A percentile compares a stretch with the other conserved stretches of the same genome.
These are phyloP conservation scores for Epichloe gansuensis DNA, from an alignment of 2,329 filamentous ascomycete genomes.

Conservation along the genomic window DNA sequence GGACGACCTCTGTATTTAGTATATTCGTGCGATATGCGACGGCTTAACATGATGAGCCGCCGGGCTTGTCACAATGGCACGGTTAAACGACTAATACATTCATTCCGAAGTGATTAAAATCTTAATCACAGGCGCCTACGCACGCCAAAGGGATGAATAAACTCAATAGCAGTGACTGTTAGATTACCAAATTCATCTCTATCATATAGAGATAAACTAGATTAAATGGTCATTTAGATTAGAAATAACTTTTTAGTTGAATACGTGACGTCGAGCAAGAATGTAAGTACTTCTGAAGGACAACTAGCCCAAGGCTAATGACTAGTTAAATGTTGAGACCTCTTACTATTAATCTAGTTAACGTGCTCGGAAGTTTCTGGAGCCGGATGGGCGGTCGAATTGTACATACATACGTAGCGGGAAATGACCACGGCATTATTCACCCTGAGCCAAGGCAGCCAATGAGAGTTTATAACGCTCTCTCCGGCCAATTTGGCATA, in stretches of 20 bases:
- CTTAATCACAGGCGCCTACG: too few relatives aligned
- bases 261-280: not conserved
- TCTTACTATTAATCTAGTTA: not conserved
- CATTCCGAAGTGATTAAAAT: too few relatives aligned
- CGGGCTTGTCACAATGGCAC: too few relatives aligned
- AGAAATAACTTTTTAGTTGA: too few relatives aligned
- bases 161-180: too few relatives aligned
- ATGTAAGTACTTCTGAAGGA: not conserved
- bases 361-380: not conserved
- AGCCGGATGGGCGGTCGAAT: not conserved
- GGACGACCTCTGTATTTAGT: not conserved
- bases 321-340: not conserved
- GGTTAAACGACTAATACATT: too few relatives aligned
- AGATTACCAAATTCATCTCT: too few relatives aligned
- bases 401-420: too few relatives aligned
- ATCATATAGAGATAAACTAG: too few relatives aligned
- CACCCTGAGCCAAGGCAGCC: not conserved
- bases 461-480: not conserved
- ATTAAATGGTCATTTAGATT: too few relatives aligned
- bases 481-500: not conserved
- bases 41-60: not conserved
- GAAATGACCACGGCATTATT: not conserved
- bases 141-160: too few relatives aligned
- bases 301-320: not conserved
- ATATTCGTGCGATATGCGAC: not conserved